Base-by-base conservation (phyloP, 1,284 basidiomycete genomes). In the Rhodotorula sp. region DNA sequence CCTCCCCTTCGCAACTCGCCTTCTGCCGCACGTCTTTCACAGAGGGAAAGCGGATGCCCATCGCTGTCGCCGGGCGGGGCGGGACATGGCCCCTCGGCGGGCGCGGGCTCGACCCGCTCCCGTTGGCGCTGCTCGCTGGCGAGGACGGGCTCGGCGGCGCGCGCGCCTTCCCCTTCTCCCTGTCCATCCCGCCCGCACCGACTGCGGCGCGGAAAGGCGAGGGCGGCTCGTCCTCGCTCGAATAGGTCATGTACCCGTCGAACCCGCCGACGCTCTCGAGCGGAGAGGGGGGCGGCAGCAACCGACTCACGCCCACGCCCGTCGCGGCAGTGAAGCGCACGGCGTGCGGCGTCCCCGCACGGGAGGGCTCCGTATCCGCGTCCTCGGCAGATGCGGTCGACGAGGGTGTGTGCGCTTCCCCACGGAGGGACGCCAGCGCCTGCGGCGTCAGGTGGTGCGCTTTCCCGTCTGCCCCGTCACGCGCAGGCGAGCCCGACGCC, bases 241-340 rank as follows among this genome's bases (percentile, higher is more conserved):
- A 62, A 29, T 66, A 68, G 9, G 66, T 66, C 56, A 59, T 58
- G n/a, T 70, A 70, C 8, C 69, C 69, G 22, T 67, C 53, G 48
- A 17, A 27, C 17, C 27, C 32, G 6, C 27, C 39, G 6, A 41
- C 58, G 37, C 41, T 22, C 34, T 15, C 50, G 51, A 55, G 46
- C 32, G 51, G 29, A 5, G 53, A 63, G 39, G 22, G 50, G 3
- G 34, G 53, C 32, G 15, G n/a, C n/a, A n/a, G n/a, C n/a, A n/a
- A n/a, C n/a, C n/a, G n/a, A n/a, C n/a, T n/a, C n/a, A n/a, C 53
- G 32, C 32, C 29, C 19, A 10, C 6, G 29, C 29, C 29, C 13
- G 29, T 12, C 0, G n/a, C 9, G 27, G 36, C 8, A 3, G 6
- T 27, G 10, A 25, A 41, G 8, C 17, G 25, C 13, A 37, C 37